Evolutionary conservation across 805 yeast genomes (phyloP).

Genomic region (Torulaspora maleeae): DNA sequence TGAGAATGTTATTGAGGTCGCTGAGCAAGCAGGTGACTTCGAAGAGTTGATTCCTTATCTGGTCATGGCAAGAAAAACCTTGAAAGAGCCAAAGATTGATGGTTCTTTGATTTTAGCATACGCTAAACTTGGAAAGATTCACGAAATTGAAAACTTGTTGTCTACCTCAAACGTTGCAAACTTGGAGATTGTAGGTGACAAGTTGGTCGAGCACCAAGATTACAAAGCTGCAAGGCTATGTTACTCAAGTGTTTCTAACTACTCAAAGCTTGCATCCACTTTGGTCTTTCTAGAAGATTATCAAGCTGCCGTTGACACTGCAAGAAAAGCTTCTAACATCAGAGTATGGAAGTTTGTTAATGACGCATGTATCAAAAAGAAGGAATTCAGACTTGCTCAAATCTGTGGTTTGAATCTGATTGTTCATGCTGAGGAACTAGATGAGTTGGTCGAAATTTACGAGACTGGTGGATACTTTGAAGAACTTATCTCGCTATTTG

Average conservation of each 20-base stretch:
- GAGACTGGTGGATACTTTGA: conserved; percentile 88
- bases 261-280: conserved; percentile 95
- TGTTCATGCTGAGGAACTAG: conserved; percentile 95
- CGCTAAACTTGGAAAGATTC: conserved; percentile 69
- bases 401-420: conserved; percentile 96
- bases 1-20: conserved; percentile 86
- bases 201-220: conserved; percentile 70
- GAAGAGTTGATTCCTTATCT: conserved; percentile 86
- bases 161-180: conserved; percentile 90
- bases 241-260: conserved; percentile 81
- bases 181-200: conserved; percentile 87
- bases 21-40: conserved; percentile 93
- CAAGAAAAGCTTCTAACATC: conserved; percentile 92
- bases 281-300: conserved; percentile 87
- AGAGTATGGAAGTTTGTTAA: conserved; percentile 97
- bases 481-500: conserved; percentile 87
- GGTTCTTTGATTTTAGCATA: conserved; percentile 85
- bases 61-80: conserved; percentile 83
- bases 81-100: conserved; percentile 89
- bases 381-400: conserved; percentile 95
- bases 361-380: conserved; percentile 91
- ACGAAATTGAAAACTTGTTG: conserved; percentile 80
- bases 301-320: conserved; percentile 97
- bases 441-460: conserved; percentile 80
- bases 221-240: conserved; percentile 91